Conservation (phyloP, 495 filamentous ascomycete genomes). For the Aspergillus sclerotioniger region DNA sequence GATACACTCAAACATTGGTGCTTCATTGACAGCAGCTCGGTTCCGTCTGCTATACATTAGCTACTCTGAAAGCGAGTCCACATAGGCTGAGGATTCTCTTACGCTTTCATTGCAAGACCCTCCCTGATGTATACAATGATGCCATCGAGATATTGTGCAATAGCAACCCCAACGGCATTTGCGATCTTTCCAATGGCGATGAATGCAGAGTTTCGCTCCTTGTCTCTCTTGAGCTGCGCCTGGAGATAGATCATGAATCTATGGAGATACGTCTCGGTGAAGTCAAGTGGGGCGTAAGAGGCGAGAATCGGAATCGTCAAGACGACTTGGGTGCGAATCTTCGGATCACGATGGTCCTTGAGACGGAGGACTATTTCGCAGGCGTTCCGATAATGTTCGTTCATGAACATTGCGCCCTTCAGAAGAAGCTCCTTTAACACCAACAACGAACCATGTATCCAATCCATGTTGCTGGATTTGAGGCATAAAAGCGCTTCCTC, state of each 20-base stretch:
- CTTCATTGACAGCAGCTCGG: slow-evolving; percentile 66
- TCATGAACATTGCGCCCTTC: slow-evolving; percentile 98
- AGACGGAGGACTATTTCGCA: slow-evolving; percentile 88
- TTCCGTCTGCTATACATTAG: slow-evolving; percentile 56
- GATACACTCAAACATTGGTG: slow-evolving; percentile 97
- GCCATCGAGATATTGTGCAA: slow-evolving; percentile 91
- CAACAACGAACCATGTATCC: slow-evolving; percentile 86
- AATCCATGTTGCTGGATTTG: slow-evolving; percentile 74
- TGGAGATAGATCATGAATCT: slow-evolving; percentile 97
- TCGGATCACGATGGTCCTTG: slow-evolving; percentile 85
- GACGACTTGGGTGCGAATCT: slow-evolving; percentile 85
- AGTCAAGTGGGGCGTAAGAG: slow-evolving; percentile 84
- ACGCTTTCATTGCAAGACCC: slow-evolving; percentile 77
- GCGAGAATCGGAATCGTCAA: slow-evolving; percentile 89
- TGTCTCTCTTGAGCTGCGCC: slow-evolving; percentile 90
- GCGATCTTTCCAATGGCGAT: slow-evolving; percentile 93
- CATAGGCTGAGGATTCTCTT: slow-evolving; percentile 33
- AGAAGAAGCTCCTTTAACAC: slow-evolving; percentile 86
- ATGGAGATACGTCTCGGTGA: slow-evolving; percentile 78
- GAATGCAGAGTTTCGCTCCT: slow-evolving; percentile 88
- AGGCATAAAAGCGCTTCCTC: slow-evolving; percentile 78
- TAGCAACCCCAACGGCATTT: slow-evolving; percentile 88
- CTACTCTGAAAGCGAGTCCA: not conserved
- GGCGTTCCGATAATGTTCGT: slow-evolving; percentile 77
- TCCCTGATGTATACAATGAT: slow-evolving; percentile 91